Base-by-base conservation (phyloP, 2,329 filamentous ascomycete species). In the Paracorniculantispora psalliotae region DNA sequence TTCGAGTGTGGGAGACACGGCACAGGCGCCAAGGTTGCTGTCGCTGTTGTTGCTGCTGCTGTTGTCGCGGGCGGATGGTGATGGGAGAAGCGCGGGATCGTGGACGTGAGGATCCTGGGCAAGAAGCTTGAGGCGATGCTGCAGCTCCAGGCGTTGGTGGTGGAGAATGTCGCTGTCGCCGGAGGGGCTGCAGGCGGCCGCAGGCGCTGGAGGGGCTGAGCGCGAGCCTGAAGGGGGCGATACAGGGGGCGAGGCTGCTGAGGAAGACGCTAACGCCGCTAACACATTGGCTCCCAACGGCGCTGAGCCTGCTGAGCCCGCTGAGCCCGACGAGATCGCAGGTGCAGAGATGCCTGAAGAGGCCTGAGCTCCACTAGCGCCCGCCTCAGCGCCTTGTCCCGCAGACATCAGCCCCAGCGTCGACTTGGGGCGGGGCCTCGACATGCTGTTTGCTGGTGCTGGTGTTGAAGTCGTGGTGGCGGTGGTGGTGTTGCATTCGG, bases 1-100 rank as follows among this genome's bases (percentile, higher is more conserved):
- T 51, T 54, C 65, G 50, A 69, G 67, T 55, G 61, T 60, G 59
- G 63, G 62, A 59, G 64, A 58, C 57, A 54, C 55, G 62, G 55
- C 54, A 58, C 61, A 59, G 54, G 65, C 54, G 65, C 57, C 63
- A 13, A 37, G n/a, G 52, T 19, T 25, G 37, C 19, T 39, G 19
- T 17, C 37, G 21, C 17, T 25, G 37, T 26, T 39, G 19, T 17
- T 47, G 21, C n/a, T n/a, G n/a, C 17, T 25, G 37, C 19, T 39
- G 19, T 17, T 47, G 21, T 37, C 26, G 57, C n/a, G 43, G 49
- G 41, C 41, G 26, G 51, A 47, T 47, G 51, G 47, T 25, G 56
- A 57, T 10, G 44, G 43, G n/a, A 56, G 53, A 12, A 59, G 19
- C n/a, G 35, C 13, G 21, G 30, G 44, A 46, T 48, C 41, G 57